Evolutionary conservation across 2,329 filamentous ascomycete species (phyloP), one percentile per base, ranked within the genome.

Genomic region (Microsporum audouinii): DNA sequence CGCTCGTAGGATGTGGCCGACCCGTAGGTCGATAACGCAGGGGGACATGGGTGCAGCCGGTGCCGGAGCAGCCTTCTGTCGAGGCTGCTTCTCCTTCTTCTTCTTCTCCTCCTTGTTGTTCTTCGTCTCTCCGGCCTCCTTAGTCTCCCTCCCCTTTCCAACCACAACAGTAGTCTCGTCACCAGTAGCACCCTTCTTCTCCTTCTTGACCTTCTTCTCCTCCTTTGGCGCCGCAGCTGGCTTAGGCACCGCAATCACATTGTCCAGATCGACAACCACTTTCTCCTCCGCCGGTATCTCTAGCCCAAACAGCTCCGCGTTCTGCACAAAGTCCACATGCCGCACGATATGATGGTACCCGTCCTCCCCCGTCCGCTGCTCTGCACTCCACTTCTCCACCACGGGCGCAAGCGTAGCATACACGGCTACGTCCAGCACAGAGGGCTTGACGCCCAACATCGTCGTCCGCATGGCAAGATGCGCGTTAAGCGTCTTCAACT

Each of bases 1-100:
- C 58, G 91, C 91, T 78, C 96, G 95, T 71, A 99, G 86, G 69
- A 99, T 96, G 79, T 97, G 94, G 63, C 94, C 94, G 63, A 99
- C 92, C 65, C 94, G 87, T 58, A 99, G 86, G 74, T 99, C 94
- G 72, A 99, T 96, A 63, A 96, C 83, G 62, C 83, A 81, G 2
- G 94, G 94, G 1, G 89, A 89, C 3, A 90, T 84, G 1, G 89
- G 88, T 10, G 90, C 87, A 58, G 90, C 82, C 57, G 84, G 81
- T 4, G 89, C 77, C 2, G 84, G 79, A 12, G 86, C 78, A 5
- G 85, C 80, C 73, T 86, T 85, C 53, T 85, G 83, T 79, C 95
- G 95, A 71, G 88, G 86, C 76, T 95, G 94, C 83, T 95, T 95
- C 75, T 95, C 76, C 67, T 80, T 80, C 77, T 86, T 85, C 74